These are phyloP conservation scores for Elongisporangium anandrum DNA, from an alignment of 352 stramenopile species.

Conservation along the genomic window DNA sequence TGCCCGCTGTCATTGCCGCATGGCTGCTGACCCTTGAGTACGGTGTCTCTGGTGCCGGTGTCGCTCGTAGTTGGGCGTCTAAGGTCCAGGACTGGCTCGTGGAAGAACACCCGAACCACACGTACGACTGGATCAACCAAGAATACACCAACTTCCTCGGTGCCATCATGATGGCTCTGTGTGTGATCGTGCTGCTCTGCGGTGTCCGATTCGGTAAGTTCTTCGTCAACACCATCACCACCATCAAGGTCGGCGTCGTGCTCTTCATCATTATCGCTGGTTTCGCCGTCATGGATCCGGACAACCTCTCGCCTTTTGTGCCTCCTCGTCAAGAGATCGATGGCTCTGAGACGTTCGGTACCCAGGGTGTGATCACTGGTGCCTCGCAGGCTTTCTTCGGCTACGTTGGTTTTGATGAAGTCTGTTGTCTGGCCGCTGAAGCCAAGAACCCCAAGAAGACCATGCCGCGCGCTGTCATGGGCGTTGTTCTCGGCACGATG, in stretches of 20 bases:
- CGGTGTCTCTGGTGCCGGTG: conserved; percentile 82
- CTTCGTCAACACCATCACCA: conserved; percentile 88
- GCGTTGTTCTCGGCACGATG: conserved; percentile 73
- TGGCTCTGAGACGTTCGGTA: conserved; percentile 29
- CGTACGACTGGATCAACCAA: conserved; percentile 56
- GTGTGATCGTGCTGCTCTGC: conserved; percentile 67
- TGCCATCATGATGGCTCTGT: conserved; percentile 66
- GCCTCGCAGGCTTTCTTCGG: conserved; percentile 91
- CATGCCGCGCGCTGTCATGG: conserved; percentile 81
- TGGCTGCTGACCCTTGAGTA: conserved; percentile 93
- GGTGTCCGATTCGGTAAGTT: conserved; percentile 87
- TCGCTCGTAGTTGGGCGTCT: conserved; percentile 90
- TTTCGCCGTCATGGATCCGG: conserved; percentile 71
- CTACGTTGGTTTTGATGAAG: conserved; percentile 95
- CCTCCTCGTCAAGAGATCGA: conserved; percentile 27
- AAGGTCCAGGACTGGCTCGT: conserved; percentile 81
- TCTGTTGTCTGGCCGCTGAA: conserved; percentile 88
- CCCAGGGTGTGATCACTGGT: conserved; percentile 66
- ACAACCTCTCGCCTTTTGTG: conserved; percentile 86
- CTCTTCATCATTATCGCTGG: conserved; percentile 90
- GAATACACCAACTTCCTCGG: conserved; percentile 55
- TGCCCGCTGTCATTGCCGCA: conserved; percentile 86
- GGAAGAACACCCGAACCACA: conserved; percentile 29
- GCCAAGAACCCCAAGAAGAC: conserved; percentile 69
- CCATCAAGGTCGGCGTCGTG: conserved; percentile 81